A percentile compares a stretch with the other conserved stretches of the same genome.
phyloP scores from a whole-genome alignment of 2,329 filamentous ascomycete genomes.

The Alternaria conjuncta region DNA sequence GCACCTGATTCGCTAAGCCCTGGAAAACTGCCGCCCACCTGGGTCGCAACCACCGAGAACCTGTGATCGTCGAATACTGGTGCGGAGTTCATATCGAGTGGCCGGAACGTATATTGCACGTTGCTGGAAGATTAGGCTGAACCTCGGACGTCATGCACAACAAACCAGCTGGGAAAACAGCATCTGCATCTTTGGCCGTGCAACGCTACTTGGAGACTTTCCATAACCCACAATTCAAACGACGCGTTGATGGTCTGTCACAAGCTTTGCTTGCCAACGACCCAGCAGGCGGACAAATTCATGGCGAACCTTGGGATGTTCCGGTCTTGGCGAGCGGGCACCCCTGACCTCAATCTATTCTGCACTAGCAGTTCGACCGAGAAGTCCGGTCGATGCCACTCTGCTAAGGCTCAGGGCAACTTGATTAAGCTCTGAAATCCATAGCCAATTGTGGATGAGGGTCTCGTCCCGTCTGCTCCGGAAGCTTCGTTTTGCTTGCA shows the following conservation, averaged over 20 bases:
- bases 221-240: neutral
- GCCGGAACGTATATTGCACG: constrained; percentile 36
- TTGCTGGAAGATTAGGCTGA: constrained; percentile 38
- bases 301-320: constrained; percentile 1
- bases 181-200: neutral
- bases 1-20: constrained; percentile 18
- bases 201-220: neutral
- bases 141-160: constrained; percentile 19
- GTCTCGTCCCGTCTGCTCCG: constrained; percentile 46
- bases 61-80: constrained; percentile 7
- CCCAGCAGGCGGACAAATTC: constrained; percentile 4
- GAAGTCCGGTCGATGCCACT: constrained; percentile 28
- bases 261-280: neutral
- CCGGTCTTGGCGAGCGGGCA: constrained; percentile 10
- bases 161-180: constrained; percentile 3
- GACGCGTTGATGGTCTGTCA: neutral
- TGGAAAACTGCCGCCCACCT: constrained; percentile 12
- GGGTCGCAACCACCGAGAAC: constrained; percentile 9
- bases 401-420: constrained; percentile 25
- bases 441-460: constrained; percentile 30
- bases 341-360: constrained; percentile 14
- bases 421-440: constrained; percentile 25
- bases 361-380: constrained; percentile 20
- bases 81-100: constrained; percentile 20
- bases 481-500: constrained; percentile 21